Conservation (phyloP, 176 grass and related monocot genomes). For the Stipa capillata region DNA sequence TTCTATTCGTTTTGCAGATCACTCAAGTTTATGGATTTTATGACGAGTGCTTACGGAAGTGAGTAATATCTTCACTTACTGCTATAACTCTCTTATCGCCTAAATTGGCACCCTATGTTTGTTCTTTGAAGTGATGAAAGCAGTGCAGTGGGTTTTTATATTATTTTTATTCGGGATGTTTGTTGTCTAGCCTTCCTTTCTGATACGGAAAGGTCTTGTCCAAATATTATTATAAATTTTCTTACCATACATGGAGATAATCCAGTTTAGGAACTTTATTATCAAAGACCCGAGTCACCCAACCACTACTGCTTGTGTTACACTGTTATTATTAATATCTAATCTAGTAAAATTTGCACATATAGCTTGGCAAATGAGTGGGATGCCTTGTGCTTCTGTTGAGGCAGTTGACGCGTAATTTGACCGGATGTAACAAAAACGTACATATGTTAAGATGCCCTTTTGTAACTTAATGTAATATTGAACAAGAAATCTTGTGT, state of each 20-base stretch:
- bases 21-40: constrained; percentile 68
- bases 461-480: background rate
- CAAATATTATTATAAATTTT: background rate
- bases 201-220: no score
- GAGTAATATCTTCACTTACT: constrained; percentile 5
- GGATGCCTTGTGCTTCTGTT: background rate
- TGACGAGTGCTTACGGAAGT: constrained; percentile 56
- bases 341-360: background rate
- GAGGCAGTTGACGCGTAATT: background rate
- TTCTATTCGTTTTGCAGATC: constrained; percentile 31
- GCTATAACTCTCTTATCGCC: background rate
- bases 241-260: background rate
- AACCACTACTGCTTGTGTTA: background rate
- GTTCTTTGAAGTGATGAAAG: no score
- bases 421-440: background rate
- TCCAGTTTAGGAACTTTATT: background rate
- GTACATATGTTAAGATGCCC: background rate
- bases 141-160: no score
- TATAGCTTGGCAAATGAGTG: background rate
- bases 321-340: background rate
- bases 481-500: background rate
- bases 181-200: no score
- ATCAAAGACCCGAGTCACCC: background rate
- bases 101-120: background rate
- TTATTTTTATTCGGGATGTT: no score